Conservation (phyloP, 306 rosid species). For the Prunus fruticosa region DNA sequence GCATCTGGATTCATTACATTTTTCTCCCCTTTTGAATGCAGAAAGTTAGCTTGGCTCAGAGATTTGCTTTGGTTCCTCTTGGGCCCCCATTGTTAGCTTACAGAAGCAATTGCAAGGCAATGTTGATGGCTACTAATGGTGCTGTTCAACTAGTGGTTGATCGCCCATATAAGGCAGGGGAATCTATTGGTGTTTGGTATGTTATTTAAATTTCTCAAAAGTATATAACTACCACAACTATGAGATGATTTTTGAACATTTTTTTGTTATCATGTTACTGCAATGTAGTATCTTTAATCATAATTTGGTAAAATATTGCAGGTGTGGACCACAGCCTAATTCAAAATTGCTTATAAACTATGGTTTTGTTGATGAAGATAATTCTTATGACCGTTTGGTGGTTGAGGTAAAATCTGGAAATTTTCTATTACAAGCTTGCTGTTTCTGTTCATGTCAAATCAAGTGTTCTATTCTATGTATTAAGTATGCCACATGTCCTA, state of each 20-base stretch:
- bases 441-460: slow-evolving; percentile 18
- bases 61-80: slow-evolving; percentile 96
- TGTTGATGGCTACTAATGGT: slow-evolving; percentile 76
- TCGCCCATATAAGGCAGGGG: slow-evolving; percentile 83
- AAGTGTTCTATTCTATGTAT: neutral
- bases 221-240: slow-evolving; percentile 9
- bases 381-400: slow-evolving; percentile 65
- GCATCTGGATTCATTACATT: neutral
- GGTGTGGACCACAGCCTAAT: slow-evolving; percentile 99
- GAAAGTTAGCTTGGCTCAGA: slow-evolving; percentile 97
- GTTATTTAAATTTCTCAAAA: slow-evolving; percentile 17
- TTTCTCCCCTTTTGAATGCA: slow-evolving; percentile 30
- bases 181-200: slow-evolving; percentile 89
- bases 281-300: slow-evolving; percentile 6
- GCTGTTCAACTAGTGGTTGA: slow-evolving; percentile 86
- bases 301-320: slow-evolving; percentile 34
- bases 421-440: slow-evolving; percentile 12
- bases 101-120: slow-evolving; percentile 83
- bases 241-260: neutral
- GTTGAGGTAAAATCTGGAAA: slow-evolving; percentile 54
- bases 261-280: neutral
- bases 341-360: slow-evolving; percentile 83
- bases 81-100: slow-evolving; percentile 95
- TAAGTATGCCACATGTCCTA: slow-evolving; percentile 20
- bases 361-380: slow-evolving; percentile 90